These are phyloP conservation scores for Phlegmacium glaucopus DNA, from an alignment of 768 basidiomycete genomes.

Conservation along the genomic window DNA sequence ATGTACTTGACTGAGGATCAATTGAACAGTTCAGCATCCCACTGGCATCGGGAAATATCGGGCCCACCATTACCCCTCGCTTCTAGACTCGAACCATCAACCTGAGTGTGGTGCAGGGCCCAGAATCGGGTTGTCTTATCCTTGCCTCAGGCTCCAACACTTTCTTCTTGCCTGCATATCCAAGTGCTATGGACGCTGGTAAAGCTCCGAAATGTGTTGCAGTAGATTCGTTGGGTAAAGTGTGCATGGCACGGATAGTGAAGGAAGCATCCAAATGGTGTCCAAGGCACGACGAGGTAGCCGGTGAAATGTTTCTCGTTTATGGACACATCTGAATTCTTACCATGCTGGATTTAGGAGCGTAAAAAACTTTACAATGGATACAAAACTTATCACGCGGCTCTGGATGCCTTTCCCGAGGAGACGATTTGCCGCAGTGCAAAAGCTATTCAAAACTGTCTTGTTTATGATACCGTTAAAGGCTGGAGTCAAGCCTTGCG, in stretches of 20 bases:
- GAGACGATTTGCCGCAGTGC: slow-evolving; percentile 21
- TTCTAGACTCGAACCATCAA: no score
- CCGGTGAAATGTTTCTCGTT: background rate
- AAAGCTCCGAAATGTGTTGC: no score
- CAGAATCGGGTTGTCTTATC: no score
- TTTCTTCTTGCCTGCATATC: no score
- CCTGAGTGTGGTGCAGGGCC: no score
- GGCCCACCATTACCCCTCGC: no score
- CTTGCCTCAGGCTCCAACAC: no score
- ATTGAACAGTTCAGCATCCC: no score
- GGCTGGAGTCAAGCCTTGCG: slow-evolving; percentile 30
- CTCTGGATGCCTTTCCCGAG: slow-evolving; percentile 26
- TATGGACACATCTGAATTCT: background rate
- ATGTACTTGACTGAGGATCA: no score
- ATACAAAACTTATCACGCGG: slow-evolving; percentile 31
- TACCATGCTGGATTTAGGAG: slow-evolving; percentile 16
- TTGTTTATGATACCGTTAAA: slow-evolving; percentile 25
- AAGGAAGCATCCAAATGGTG: slow-evolving; percentile 16
- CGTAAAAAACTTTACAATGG: slow-evolving; percentile 34
- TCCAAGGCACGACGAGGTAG: slow-evolving; percentile 10
- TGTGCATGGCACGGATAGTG: slow-evolving; percentile 1
- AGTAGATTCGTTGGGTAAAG: slow-evolving; percentile 1
- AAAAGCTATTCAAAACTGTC: slow-evolving; percentile 23
- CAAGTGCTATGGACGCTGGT: no score
- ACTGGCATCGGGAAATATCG: no score